Percentiles rank a stretch among this genome's conserved stretches.
Evolutionary conservation across 148 eudicot genomes (phyloP).

Genomic region (Spergularia marina): DNA sequence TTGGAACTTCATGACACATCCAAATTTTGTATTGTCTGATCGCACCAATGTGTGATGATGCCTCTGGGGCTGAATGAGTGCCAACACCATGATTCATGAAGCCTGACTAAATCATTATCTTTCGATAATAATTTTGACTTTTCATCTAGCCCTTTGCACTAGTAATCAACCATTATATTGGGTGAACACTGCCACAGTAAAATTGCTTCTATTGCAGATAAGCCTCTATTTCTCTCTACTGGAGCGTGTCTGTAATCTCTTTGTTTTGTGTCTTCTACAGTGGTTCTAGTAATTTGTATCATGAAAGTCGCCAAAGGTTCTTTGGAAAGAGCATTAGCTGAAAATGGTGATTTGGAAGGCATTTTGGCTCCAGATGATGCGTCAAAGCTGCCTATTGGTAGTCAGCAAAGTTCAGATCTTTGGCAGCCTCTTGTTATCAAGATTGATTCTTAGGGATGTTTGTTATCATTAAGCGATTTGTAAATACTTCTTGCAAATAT

Average conservation of each 20-base stretch:
- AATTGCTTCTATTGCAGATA: not conserved
- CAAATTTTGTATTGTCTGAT: not conserved
- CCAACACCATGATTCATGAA: slow-evolving; percentile 6
- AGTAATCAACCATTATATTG: not conserved
- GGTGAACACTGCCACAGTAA: not conserved
- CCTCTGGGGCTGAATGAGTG: not conserved
- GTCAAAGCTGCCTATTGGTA: slow-evolving; percentile 36
- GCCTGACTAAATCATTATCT: not conserved
- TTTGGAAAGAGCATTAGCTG: slow-evolving; percentile 75
- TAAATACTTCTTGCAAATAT: slow-evolving; percentile 18
- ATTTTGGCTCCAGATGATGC: slow-evolving; percentile 32
- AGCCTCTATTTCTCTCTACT: not conserved
- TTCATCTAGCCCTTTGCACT: not conserved
- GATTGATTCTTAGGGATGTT: slow-evolving; percentile 43
- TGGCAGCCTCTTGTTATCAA: slow-evolving; percentile 63
- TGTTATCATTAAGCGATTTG: slow-evolving; percentile 32
- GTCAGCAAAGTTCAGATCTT: slow-evolving; percentile 40
- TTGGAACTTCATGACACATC: too few species aligned
- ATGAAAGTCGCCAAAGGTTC: slow-evolving; percentile 79
- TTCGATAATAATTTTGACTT: not conserved
- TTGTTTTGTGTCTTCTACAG: slow-evolving; percentile 34
- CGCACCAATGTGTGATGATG: not conserved
- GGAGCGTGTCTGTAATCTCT: not conserved
- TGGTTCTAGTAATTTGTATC: slow-evolving; percentile 49
- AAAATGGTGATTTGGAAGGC: slow-evolving; percentile 48